Base-by-base conservation (phyloP, 352 stramenopile species). In the Globisporangium viniferum region DNA sequence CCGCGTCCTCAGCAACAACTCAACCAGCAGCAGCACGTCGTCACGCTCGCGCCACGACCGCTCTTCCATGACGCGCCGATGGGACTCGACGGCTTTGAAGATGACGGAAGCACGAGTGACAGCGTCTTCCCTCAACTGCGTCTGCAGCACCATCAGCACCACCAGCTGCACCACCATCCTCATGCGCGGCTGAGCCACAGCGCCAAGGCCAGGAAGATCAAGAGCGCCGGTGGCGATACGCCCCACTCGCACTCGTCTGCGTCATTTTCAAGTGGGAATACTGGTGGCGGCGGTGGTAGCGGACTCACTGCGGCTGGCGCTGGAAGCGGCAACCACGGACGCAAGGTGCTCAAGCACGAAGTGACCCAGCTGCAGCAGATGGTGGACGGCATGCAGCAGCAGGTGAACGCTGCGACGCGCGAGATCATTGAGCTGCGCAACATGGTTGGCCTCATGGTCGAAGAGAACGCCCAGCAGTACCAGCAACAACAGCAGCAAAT, bases 381-480 rank as follows among this genome's bases (percentile, higher is more conserved):
- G 2, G 72, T 78, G 7, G 58, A 67, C 27, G 65, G 58, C 24
- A 72, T 78, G 48, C 72, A 78, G 55, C 60, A 70, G 12, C 72
- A 78, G 41, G 72, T 78, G 18, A 39, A 75, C 39, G 65, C 51
- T 3, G 72, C 69, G 15, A 74, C 72, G 22, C 67, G 68, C 2
- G 68, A 71, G 35, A 78, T 78, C 49, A 61, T 72, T 7, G 68
- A 78, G 54, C 65, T 78, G 14, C 68, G 69, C 41, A 53, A 73
- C 22, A 65, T 78, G 60, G 66, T 78, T 0, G 58, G 69, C 0
- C 59, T 49, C 35, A 62, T 62, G 57, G 36, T 31, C n/a, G 22
- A 36, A 5, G 33, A 62, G n/a, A 62, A 24, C 31, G 35, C 18
- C 6, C 33, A 49, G 33, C 18, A 33, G 10, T n/a, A 51, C 22